These are phyloP conservation scores for Besnoitia besnoiti DNA, from an alignment of 169 alveolate genomes.

Conservation along the genomic window DNA sequence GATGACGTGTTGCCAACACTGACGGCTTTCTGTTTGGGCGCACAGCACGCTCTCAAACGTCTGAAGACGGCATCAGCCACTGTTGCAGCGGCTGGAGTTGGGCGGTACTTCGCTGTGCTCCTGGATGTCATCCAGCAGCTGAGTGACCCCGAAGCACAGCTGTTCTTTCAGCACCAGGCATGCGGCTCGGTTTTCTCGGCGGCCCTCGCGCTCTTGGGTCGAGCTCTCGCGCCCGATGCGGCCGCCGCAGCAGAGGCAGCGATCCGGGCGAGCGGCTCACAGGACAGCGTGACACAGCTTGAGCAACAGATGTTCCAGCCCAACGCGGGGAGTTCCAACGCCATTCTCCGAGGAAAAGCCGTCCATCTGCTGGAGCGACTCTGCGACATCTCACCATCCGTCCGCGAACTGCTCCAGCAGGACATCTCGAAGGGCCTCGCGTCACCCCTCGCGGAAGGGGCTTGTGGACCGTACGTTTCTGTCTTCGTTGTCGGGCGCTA, in stretches of 20 bases:
- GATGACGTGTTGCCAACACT: neutral
- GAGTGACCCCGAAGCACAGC: neutral
- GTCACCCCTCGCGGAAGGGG: neutral
- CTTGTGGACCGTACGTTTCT: neutral
- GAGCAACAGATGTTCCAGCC: neutral
- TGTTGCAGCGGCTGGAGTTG: neutral
- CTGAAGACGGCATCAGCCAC: neutral
- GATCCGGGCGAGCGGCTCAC: neutral
- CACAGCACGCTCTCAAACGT: constrained; percentile 17
- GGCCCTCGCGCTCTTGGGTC: neutral
- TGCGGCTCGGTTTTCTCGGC: neutral
- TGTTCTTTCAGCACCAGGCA: neutral
- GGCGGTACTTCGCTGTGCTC: neutral
- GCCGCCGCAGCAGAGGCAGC: neutral
- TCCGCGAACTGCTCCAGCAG: constrained; percentile 7
- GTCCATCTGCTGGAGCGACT: neutral
- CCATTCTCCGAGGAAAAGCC: neutral
- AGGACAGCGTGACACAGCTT: neutral
- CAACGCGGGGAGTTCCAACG: neutral
- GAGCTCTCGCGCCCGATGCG: neutral
- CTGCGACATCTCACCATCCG: neutral
- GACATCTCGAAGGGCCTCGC: neutral
- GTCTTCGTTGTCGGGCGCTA: neutral
- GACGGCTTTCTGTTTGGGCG: neutral
- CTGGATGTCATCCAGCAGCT: neutral